Percentiles rank a stretch among this genome's conserved stretches.
phyloP scores from a whole-genome alignment of 202 grass and related monocot species.

The Musa balbisiana region DNA sequence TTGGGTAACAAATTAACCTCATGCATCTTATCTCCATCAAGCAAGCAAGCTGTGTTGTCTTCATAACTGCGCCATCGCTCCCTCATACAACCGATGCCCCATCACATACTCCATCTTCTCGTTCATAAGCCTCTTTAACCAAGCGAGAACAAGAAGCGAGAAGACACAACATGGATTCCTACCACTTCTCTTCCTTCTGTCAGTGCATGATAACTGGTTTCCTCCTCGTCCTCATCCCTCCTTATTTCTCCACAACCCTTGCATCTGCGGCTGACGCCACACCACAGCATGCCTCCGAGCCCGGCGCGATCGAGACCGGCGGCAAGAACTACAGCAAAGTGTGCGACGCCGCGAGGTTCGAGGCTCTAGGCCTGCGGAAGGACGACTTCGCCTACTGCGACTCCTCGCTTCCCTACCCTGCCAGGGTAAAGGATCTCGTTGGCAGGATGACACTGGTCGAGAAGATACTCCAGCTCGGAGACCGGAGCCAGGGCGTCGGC shows the following conservation, averaged over 20 bases:
- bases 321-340: constrained; percentile 10
- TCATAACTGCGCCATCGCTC: no score
- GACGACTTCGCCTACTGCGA: constrained; percentile 11
- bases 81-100: no score
- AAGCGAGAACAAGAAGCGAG: background rate
- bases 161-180: background rate
- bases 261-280: background rate
- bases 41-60: no score
- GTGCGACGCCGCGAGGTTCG: background rate
- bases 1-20: no score
- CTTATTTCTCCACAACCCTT: background rate
- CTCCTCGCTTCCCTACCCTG: background rate
- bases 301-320: background rate
- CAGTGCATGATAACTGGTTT: background rate
- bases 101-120: no score
- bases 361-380: background rate
- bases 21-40: no score
- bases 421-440: background rate
- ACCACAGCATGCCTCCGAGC: background rate
- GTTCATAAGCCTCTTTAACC: background rate
- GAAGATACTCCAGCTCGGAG: constrained; percentile 7
- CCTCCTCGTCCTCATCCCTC: background rate
- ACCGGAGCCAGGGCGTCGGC: background rate
- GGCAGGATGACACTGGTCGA: constrained; percentile 6
- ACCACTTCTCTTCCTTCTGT: background rate